Conservation (phyloP, 345 rosid genomes). For the Acer yangbiense region DNA sequence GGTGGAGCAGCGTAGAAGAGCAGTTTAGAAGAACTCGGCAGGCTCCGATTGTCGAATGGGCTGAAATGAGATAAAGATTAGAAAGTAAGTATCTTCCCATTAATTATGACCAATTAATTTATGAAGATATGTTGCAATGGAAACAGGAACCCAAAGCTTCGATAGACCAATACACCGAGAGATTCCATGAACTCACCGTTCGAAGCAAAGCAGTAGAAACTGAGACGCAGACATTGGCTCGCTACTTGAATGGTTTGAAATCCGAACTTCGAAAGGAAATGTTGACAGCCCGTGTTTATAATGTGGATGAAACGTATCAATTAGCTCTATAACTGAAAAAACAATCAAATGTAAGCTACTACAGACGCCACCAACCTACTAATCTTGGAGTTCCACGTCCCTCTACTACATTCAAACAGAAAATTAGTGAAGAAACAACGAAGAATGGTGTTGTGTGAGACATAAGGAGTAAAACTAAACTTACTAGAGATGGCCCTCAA, state of each 20-base stretch:
- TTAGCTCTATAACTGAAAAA: not conserved
- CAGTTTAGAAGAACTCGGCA: not conserved
- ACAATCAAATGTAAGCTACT: not conserved
- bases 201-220: not conserved
- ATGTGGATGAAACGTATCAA: not conserved
- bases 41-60: not conserved
- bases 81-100: not conserved
- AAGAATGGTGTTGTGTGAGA: no score
- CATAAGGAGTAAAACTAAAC: no score
- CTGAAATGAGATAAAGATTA: not conserved
- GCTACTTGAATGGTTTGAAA: not conserved
- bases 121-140: not conserved
- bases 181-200: not conserved
- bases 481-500: not conserved
- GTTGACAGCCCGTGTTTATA: not conserved
- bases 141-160: not conserved
- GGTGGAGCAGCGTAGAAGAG: not conserved
- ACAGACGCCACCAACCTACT: not conserved
- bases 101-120: not conserved
- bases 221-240: not conserved
- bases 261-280: not conserved
- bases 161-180: not conserved
- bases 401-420: not conserved
- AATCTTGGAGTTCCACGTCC: not conserved
- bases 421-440: no score